Base-by-base conservation (phyloP, 192 early-diverging fungal genomes). In the Paraglomus occultum region DNA sequence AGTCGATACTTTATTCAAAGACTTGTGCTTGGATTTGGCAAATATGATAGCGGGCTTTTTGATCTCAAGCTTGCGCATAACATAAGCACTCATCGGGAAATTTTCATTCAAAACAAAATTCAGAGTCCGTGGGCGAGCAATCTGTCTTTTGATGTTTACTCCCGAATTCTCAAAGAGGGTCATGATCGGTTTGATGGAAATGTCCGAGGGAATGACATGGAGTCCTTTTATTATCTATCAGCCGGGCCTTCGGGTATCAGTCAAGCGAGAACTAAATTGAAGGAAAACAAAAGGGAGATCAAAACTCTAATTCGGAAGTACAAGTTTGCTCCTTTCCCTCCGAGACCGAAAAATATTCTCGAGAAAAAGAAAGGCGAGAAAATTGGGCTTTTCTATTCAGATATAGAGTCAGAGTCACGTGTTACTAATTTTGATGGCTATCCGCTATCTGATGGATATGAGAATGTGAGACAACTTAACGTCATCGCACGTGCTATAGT, bases 1-100 rank as follows among this genome's bases (percentile, higher is more conserved):
- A 49, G 50, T 42, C 22, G 51, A 31, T 67, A 67, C 14, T 67
- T 67, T 50, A 23, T 67, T 5, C 64, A 67, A 67, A 10, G 64
- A 4, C 10, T 67, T 3, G 18, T 67, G 5, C 38, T 53, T n/a
- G 50, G 53, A 44, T 67, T 67, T n/a, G 64, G 48, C 0, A 52
- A 53, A 8, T 52, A n/a, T 8, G 64, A 67, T 17, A 39, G 53
- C 12, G 8, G 53, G 18, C 50, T 67, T n/a, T 39, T 39, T 2
- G n/a, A 9, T 1, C 38, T 52, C 5, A 67, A 67, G 18, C 20
- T 67, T 1, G 48, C 51, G 10, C 64, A 67, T 38, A 67, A 52
- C 20, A 40, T 51, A 31, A n/a, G 22, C 51, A 0, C 20, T 39
- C 3, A 31, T 52, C 39, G 1, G 9, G 39, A 12, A 18, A 44